Conservation (phyloP, 768 basidiomycete genomes). For the Amanita phalloides region DNA sequence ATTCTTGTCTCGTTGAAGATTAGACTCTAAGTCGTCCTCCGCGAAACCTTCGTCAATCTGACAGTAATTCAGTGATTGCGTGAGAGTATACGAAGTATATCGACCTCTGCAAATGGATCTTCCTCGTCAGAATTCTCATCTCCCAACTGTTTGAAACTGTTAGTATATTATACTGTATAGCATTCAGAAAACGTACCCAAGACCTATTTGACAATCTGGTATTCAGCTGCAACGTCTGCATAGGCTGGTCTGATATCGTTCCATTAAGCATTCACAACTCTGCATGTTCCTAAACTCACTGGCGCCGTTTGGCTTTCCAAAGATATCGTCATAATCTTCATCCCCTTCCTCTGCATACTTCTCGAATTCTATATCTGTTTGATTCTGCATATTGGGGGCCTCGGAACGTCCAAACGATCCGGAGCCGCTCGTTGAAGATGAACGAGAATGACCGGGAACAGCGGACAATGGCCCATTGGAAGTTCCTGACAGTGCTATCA, state of each 20-base stretch:
- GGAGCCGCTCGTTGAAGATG: conserved; percentile 42
- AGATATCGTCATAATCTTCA: conserved; percentile 94
- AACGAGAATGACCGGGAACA: conserved; percentile 36
- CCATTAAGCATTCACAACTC: conserved; percentile 2
- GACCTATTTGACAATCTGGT: conserved; percentile 84
- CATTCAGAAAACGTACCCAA: conserved; percentile 44
- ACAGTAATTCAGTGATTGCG: background rate
- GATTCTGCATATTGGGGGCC: conserved; percentile 39
- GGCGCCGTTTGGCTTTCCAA: conserved; percentile 64
- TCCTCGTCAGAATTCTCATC: conserved; percentile 85
- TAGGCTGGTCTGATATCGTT: conserved; percentile 44
- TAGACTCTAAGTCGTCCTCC: conserved; percentile 86
- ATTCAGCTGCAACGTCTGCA: conserved; percentile 75
- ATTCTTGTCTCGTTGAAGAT: conserved; percentile 87
- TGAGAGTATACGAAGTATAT: background rate
- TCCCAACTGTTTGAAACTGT: conserved; percentile 37
- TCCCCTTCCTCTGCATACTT: conserved; percentile 84
- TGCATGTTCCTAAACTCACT: conserved; percentile 30
- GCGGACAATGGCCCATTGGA: conserved; percentile 19
- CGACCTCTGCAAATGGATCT: conserved; percentile 92
- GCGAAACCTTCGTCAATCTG: conserved; percentile 91
- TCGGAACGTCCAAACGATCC: conserved; percentile 63
- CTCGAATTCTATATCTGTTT: conserved; percentile 46
- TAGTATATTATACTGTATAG: background rate
- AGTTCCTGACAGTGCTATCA: conserved; percentile 18